Evolutionary conservation across 2,329 filamentous ascomycete genomes (phyloP).

Genomic region (Penicillium paneum): DNA sequence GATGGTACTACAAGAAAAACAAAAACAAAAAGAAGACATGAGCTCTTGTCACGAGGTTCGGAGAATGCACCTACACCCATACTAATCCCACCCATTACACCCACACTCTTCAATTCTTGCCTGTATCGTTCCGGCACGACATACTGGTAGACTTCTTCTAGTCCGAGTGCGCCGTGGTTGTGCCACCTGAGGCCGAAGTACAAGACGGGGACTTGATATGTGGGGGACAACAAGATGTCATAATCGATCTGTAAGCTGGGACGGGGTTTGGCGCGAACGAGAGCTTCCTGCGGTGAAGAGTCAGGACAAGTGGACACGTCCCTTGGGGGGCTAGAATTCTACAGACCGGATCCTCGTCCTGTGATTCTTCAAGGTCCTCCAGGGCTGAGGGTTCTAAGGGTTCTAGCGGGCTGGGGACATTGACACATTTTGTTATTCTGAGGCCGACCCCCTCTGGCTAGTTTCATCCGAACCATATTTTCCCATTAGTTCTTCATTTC

Average conservation of each 20-base stretch:
- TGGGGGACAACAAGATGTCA: constrained; percentile 71
- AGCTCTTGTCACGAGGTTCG: constrained; percentile 29
- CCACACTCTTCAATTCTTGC: constrained; percentile 57
- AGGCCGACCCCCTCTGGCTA: background rate
- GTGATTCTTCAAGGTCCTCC: background rate
- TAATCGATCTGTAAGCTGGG: constrained; percentile 58
- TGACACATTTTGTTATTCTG: constrained; percentile 7
- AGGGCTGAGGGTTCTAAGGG: background rate
- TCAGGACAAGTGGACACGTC: constrained; percentile 13
- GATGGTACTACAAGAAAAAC: constrained; percentile 65
- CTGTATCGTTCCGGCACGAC: constrained; percentile 67
- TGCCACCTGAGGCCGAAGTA: constrained; percentile 68
- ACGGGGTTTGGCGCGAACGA: constrained; percentile 36
- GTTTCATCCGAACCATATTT: background rate
- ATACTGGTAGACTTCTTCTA: constrained; percentile 68
- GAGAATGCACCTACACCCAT: constrained; percentile 62
- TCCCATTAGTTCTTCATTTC: background rate
- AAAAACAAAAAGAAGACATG: constrained; percentile 26
- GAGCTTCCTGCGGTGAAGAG: constrained; percentile 37
- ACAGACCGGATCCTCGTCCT: constrained; percentile 11
- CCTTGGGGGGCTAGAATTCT: constrained; percentile 3
- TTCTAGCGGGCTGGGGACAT: constrained; percentile 2
- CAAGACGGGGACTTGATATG: constrained; percentile 70
- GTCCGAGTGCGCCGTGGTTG: constrained; percentile 54
- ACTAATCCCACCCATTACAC: constrained; percentile 70